These are phyloP conservation scores for Volvox africanus DNA, from an alignment of 139 green algal species.

Conservation along the genomic window DNA sequence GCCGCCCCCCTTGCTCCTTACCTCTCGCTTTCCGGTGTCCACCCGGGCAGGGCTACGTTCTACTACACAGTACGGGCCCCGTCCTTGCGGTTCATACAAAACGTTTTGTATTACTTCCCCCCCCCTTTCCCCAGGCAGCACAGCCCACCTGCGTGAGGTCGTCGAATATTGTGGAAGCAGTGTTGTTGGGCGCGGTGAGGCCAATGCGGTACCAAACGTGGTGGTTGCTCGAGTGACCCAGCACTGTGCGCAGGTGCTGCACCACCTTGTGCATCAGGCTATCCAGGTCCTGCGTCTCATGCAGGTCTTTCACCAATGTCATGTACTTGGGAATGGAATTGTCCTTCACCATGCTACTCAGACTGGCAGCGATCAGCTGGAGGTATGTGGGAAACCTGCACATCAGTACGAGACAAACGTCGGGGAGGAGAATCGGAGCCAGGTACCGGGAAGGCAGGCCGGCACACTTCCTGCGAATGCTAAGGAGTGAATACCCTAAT, in stretches of 20 bases:
- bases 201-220: constrained; percentile 71
- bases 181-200: constrained; percentile 60
- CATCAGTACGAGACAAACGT: background rate
- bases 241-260: constrained; percentile 54
- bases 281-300: constrained; percentile 51
- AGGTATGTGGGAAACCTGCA: constrained; percentile 68
- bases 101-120: background rate
- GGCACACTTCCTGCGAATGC: too few relatives aligned
- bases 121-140: background rate
- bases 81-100: too few relatives aligned
- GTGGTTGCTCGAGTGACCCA: constrained; percentile 58
- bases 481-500: too few relatives aligned
- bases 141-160: constrained; percentile 1
- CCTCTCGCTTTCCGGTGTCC: too few relatives aligned
- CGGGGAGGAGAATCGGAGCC: background rate
- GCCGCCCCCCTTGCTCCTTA: too few relatives aligned
- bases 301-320: constrained; percentile 51
- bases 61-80: too few relatives aligned
- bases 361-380: constrained; percentile 61
- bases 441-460: background rate
- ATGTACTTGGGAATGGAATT: constrained; percentile 65
- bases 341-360: constrained; percentile 65
- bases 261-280: constrained; percentile 58
- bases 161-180: constrained; percentile 70
- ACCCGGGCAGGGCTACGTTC: too few relatives aligned